phyloP scores from a whole-genome alignment of 495 filamentous ascomycete genomes.

The Bacidia gigantensis region DNA sequence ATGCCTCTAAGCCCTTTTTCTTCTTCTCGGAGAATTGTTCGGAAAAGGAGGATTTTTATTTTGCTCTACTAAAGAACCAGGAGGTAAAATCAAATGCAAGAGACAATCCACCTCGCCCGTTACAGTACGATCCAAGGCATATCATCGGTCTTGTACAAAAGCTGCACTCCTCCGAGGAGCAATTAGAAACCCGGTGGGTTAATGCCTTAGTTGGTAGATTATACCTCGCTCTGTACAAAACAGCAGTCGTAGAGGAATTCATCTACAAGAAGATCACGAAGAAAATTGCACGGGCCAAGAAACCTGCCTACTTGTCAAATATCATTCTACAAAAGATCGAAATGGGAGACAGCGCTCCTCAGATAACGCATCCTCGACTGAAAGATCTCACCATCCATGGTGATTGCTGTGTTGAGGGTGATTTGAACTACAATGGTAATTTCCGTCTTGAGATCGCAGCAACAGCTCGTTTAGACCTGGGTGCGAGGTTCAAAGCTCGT shows the following conservation, averaged over 20 bases:
- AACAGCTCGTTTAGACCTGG: constrained; percentile 80
- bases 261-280: constrained; percentile 80
- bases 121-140: constrained; percentile 70
- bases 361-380: constrained; percentile 75
- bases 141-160: constrained; percentile 77
- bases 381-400: constrained; percentile 87
- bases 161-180: constrained; percentile 83
- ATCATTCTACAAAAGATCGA: constrained; percentile 69
- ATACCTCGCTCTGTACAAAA: constrained; percentile 80
- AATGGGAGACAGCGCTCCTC: constrained; percentile 75
- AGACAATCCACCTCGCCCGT: constrained; percentile 51
- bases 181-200: constrained; percentile 83
- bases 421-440: constrained; percentile 77
- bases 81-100: constrained; percentile 44
- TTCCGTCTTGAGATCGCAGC: constrained; percentile 81
- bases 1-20: constrained; percentile 66
- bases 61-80: constrained; percentile 76
- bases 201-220: constrained; percentile 81
- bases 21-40: constrained; percentile 89
- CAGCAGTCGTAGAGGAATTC: constrained; percentile 61
- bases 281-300: constrained; percentile 89
- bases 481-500: constrained; percentile 71
- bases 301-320: constrained; percentile 74
- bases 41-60: constrained; percentile 96
- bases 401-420: constrained; percentile 70